Base-by-base conservation (phyloP, 805 yeast species). In the Wickerhamiella musiphila region DNA sequence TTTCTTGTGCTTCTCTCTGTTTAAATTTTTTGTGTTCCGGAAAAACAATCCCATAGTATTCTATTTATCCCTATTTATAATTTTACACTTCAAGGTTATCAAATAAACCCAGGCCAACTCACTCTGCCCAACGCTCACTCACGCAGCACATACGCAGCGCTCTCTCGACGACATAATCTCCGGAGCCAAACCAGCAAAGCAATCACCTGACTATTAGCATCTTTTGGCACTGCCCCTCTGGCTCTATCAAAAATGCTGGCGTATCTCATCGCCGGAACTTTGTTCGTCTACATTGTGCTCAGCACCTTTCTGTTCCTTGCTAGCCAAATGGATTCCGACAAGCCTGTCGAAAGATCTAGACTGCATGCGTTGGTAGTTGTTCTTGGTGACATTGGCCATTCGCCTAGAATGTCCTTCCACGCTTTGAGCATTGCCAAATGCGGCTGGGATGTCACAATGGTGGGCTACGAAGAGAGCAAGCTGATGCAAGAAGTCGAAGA, bases 401-500 rank as follows among this genome's bases (percentile, higher is more conserved):
- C 95, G 1, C 98, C 98, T 5, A 63, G 98, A 37, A 90, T 86
- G 78, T 66, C 75, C 43, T 78, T 86, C 54, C 98, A 90, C 51
- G 93, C 93, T 0, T 56, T 63, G 35, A 75, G 86, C 34, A 72
- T 90, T 44, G 66, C 77, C n/a, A 52, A 62, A 20, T 46, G 53
- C 1, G 90, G 83, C 0, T 77, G 73, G 52, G 59, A 62, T 28
- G 96, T 90, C 4, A 79, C 76, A 36, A 52, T 90, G 21, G 78
- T 93, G 51, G 98, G 98, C 0, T 86, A 84, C 38, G 35, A 36
- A 9, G 57, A 54, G 24, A 39, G 46, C 23, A 37, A 43, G 19
- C 18, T 51, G 19, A 37, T 49, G 41, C 43, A 38, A 4, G 48
- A 45, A 11, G 40, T 56, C 6, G 22, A 23, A 2, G 32, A 36